Conservation (phyloP, 2,329 filamentous ascomycete species). For the Dendrostoma leiphaemia region DNA sequence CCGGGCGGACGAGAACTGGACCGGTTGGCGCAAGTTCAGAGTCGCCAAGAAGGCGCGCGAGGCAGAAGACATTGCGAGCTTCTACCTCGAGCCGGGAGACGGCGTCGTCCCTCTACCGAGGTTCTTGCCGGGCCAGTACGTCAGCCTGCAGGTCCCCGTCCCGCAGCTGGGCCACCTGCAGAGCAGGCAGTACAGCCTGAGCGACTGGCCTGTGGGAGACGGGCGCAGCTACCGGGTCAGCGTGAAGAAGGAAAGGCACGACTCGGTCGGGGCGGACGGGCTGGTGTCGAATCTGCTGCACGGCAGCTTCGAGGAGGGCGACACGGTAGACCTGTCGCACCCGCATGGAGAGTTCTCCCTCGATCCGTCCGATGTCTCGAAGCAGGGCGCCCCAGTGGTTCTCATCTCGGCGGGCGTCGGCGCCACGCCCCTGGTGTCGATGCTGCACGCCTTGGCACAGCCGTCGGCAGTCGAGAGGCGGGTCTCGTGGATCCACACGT, state of each 20-base stretch:
- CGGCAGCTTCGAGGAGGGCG: conserved; percentile 44
- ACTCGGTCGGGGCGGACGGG: conserved; percentile 37
- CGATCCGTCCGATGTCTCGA: conserved; percentile 40
- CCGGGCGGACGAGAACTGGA: conserved; percentile 42
- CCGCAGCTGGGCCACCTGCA: conserved; percentile 64
- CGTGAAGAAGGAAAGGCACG: conserved; percentile 62
- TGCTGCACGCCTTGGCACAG: conserved; percentile 55
- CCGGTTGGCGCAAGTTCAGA: conserved; percentile 48
- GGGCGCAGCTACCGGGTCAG: conserved; percentile 67
- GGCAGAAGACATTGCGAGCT: conserved; percentile 60
- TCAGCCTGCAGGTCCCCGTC: conserved; percentile 63
- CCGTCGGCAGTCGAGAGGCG: conserved; percentile 36
- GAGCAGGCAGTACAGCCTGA: conserved; percentile 73
- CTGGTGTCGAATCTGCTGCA: conserved; percentile 54
- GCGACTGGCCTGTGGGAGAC: conserved; percentile 49
- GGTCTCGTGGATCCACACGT: conserved; percentile 63
- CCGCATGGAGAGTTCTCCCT: conserved; percentile 63
- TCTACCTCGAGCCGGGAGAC: conserved; percentile 68
- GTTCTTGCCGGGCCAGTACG: conserved; percentile 72
- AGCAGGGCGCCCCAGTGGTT: conserved; percentile 53
- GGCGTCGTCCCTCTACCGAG: conserved; percentile 47
- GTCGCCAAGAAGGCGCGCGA: conserved; percentile 58
- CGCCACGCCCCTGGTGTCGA: conserved; percentile 63
- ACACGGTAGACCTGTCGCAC: conserved; percentile 53
- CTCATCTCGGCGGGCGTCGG: conserved; percentile 69